Percentiles rank a stretch among this genome's conserved stretches.
phyloP scores from a whole-genome alignment of 257 asterid genomes.

The Nyctanthes arbortristis region DNA sequence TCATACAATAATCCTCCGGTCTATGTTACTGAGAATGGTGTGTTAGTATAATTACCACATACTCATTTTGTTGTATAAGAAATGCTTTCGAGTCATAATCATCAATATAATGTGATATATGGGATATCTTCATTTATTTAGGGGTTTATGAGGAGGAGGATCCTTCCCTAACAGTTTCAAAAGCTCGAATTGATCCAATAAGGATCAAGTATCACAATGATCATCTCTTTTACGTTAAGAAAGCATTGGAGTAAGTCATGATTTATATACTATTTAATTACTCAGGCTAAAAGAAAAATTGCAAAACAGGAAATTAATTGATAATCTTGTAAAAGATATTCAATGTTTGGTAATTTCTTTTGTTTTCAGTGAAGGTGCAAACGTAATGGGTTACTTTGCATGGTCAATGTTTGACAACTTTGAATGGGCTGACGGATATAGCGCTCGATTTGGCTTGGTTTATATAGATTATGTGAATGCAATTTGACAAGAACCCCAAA shows the following conservation, averaged over 20 bases:
- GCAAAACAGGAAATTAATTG: too few relatives aligned
- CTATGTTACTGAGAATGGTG: constrained; percentile 18
- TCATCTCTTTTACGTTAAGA: background rate
- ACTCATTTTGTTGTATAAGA: too few relatives aligned
- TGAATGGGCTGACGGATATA: constrained; percentile 42
- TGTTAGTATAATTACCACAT: background rate
- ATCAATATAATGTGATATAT: background rate
- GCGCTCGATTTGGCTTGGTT: constrained; percentile 34
- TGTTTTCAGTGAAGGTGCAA: constrained; percentile 2
- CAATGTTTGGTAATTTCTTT: too few relatives aligned
- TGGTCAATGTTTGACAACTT: too few relatives aligned
- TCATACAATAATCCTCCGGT: background rate
- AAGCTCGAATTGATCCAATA: background rate
- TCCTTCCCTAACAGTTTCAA: background rate
- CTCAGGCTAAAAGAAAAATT: constrained; percentile 17
- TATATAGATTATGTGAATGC: constrained; percentile 32
- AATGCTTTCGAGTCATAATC: background rate
- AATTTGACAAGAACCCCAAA: constrained; percentile 28
- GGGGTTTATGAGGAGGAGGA: background rate
- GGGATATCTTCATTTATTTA: background rate
- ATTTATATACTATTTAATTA: too few relatives aligned
- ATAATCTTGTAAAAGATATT: too few relatives aligned
- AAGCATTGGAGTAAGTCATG: constrained; percentile 2
- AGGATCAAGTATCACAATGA: background rate
- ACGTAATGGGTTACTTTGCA: constrained; percentile 32